Conservation (phyloP, 768 basidiomycete species). For the Lyophyllum shimeji region DNA sequence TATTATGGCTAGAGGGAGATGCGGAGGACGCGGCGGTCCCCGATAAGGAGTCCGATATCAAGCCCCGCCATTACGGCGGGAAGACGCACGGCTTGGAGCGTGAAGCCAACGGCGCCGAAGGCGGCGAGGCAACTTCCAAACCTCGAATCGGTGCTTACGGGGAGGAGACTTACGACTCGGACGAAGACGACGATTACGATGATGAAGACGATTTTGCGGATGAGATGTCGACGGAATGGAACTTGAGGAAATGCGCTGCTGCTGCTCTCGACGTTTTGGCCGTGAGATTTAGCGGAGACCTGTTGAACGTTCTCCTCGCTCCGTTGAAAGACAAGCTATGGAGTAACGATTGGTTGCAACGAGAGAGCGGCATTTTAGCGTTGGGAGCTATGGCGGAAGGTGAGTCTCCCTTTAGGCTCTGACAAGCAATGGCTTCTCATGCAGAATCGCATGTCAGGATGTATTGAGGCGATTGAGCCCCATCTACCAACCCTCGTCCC, state of each 20-base stretch:
- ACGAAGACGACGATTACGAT: constrained; percentile 88
- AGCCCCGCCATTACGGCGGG: constrained; percentile 87
- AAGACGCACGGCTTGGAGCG: constrained; percentile 87
- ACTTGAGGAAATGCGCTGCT: constrained; percentile 95
- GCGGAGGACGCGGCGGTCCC: constrained; percentile 88
- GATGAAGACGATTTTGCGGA: constrained; percentile 94
- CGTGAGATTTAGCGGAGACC: constrained; percentile 86
- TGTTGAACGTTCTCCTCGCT: constrained; percentile 85
- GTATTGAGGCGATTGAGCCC: constrained; percentile 93
- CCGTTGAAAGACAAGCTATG: constrained; percentile 93
- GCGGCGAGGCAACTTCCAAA: constrained; percentile 33
- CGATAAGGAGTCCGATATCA: constrained; percentile 95
- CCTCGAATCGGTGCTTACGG: constrained; percentile 65
- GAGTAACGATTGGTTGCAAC: constrained; percentile 88
- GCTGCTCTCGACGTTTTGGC: constrained; percentile 97
- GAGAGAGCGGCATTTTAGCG: constrained; percentile 94
- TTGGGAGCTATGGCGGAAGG: constrained; percentile 99
- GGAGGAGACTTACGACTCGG: constrained; percentile 79
- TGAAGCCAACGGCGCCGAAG: constrained; percentile 47
- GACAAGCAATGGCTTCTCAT: constrained; percentile 4
- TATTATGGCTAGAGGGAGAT: constrained; percentile 93
- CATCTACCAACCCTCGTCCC: constrained; percentile 93
- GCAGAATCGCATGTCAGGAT: constrained; percentile 58
- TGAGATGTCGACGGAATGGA: constrained; percentile 98
- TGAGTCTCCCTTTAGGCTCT: constrained; percentile 30